A percentile compares a stretch with the other conserved stretches of the same genome.
These are phyloP conservation scores for Daucus carota DNA, from an alignment of 129 eudicot genomes.

Conservation along the genomic window DNA sequence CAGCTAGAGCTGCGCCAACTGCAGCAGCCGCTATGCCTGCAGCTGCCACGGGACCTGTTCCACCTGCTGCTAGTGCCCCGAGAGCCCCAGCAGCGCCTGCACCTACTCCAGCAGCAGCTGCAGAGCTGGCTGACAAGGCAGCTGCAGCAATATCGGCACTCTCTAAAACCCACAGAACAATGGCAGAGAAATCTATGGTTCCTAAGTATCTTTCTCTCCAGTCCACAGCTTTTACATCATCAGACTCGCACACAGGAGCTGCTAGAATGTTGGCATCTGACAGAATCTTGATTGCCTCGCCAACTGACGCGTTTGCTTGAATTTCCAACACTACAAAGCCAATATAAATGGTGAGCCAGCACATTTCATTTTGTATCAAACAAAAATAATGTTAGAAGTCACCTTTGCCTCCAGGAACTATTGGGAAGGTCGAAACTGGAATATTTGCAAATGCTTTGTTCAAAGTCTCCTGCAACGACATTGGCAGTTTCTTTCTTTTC, in stretches of 20 bases:
- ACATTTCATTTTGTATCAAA: background rate
- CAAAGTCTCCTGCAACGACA: conserved; percentile 59
- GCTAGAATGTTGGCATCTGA: conserved; percentile 89
- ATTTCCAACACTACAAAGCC: conserved; percentile 61
- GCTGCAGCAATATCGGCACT: conserved; percentile 79
- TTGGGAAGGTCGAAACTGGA: conserved; percentile 81
- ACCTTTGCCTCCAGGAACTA: conserved; percentile 88
- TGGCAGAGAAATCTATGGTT: conserved; percentile 75
- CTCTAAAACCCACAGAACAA: conserved; percentile 86
- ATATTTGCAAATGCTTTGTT: conserved; percentile 63
- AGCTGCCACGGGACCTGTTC: conserved; percentile 70
- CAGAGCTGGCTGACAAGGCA: conserved; percentile 67
- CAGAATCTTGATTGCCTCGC: conserved; percentile 64
- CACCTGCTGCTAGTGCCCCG: conserved; percentile 74
- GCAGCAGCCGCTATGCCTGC: conserved; percentile 59
- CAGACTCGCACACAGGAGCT: conserved; percentile 65
- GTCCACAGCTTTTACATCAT: conserved; percentile 34
- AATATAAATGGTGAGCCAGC: background rate
- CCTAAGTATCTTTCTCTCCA: conserved; percentile 86
- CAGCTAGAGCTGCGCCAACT: conserved; percentile 63
- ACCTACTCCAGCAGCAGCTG: conserved; percentile 83
- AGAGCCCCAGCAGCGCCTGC: conserved; percentile 78
- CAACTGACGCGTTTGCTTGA: conserved; percentile 55
- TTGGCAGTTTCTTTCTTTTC: conserved; percentile 63
- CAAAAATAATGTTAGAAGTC: background rate